These are phyloP conservation scores for Middelhovenomyces tepae DNA, from an alignment of 805 yeast genomes.

Conservation along the genomic window DNA sequence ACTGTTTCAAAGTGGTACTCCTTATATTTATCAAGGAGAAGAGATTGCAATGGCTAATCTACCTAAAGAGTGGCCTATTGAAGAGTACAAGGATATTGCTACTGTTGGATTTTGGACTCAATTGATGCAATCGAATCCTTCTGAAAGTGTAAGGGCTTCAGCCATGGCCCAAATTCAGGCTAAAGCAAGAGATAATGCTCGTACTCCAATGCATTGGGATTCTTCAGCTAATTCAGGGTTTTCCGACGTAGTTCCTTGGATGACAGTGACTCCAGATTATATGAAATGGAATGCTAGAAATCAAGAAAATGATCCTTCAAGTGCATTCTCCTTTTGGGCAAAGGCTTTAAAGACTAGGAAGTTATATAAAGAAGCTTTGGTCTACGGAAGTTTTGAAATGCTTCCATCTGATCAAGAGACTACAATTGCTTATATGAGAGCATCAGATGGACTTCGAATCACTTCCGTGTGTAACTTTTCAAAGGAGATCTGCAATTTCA, in stretches of 20 bases:
- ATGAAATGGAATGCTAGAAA: constrained; percentile 39
- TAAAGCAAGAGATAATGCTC: constrained; percentile 42
- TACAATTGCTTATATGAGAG: constrained; percentile 37
- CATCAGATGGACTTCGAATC: too few species aligned
- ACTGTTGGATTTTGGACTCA: constrained; percentile 35
- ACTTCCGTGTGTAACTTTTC: too few species aligned
- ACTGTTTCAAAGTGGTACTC: constrained; percentile 42
- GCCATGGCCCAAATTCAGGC: constrained; percentile 16
- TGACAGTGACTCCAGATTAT: constrained; percentile 42
- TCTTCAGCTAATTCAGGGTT: constrained; percentile 38
- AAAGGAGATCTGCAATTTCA: too few species aligned
- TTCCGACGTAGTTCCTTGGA: constrained; percentile 42
- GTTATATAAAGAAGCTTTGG: constrained; percentile 34
- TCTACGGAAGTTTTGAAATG: constrained; percentile 39
- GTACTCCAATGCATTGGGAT: constrained; percentile 53
- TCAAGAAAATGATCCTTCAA: constrained; percentile 38
- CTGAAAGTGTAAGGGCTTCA: constrained; percentile 13
- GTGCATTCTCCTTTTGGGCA: constrained; percentile 40
- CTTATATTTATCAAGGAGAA: constrained; percentile 52
- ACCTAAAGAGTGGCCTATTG: constrained; percentile 35
- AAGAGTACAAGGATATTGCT: constrained; percentile 44
- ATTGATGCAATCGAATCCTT: constrained; percentile 19
- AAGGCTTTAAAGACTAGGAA: constrained; percentile 37
- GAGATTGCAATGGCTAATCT: constrained; percentile 50
- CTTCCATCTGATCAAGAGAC: constrained; percentile 37